These are phyloP conservation scores for Paramecium biaurelia DNA, from an alignment of 73 alveolate species.

Conservation along the genomic window DNA sequence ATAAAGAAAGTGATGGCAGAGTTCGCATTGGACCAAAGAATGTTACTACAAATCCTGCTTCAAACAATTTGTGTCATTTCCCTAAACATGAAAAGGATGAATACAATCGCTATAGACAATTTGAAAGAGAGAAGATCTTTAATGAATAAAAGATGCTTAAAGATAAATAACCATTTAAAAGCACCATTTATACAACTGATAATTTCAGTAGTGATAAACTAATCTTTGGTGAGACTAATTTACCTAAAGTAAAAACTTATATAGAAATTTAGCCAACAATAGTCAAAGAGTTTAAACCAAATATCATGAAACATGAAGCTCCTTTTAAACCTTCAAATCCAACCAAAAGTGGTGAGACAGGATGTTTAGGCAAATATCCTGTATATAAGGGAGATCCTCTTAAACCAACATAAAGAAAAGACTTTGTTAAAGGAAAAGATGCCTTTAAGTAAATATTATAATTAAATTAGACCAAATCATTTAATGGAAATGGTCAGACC, in stretches of 20 bases:
- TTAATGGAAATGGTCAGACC: background rate
- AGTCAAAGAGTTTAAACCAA: slow-evolving; percentile 1
- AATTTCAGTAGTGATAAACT: background rate
- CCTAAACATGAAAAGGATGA: slow-evolving; percentile 45
- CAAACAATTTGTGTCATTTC: background rate
- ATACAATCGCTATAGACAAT: background rate
- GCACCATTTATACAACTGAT: slow-evolving; percentile 18
- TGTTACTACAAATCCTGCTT: background rate
- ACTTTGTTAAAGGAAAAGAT: slow-evolving; percentile 14
- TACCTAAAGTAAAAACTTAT: background rate
- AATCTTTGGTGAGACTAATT: background rate
- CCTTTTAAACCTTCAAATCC: slow-evolving; percentile 51
- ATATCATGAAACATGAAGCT: slow-evolving; percentile 20
- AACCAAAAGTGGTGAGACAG: slow-evolving; percentile 29
- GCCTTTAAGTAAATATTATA: background rate
- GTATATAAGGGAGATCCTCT: slow-evolving; percentile 32
- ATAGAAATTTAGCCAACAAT: background rate
- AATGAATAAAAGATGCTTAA: background rate
- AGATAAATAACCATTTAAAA: slow-evolving; percentile 25
- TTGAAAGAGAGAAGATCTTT: slow-evolving; percentile 13
- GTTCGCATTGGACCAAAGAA: slow-evolving; percentile 2
- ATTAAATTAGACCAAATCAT: background rate
- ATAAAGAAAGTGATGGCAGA: background rate
- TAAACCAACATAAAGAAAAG: slow-evolving; percentile 16
- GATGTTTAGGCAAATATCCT: slow-evolving; percentile 22